These are phyloP conservation scores for Corinectria fuckeliana DNA, from an alignment of 2,329 filamentous ascomycete genomes.

Conservation along the genomic window DNA sequence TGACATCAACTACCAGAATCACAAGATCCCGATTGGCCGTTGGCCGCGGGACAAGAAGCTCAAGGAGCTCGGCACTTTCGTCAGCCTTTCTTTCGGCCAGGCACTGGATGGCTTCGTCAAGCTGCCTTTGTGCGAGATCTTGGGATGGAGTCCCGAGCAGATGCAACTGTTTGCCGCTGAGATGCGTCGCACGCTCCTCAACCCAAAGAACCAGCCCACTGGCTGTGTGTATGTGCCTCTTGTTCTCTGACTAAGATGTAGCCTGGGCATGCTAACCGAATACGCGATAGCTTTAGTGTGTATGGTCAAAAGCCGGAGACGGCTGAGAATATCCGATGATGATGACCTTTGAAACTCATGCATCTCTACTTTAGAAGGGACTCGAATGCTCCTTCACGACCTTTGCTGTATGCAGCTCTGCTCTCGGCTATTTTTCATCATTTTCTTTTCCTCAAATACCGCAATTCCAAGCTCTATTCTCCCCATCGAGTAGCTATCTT, in stretches of 20 bases:
- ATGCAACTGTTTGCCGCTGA: slow-evolving; percentile 34
- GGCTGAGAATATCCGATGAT: too few species aligned
- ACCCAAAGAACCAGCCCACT: slow-evolving; percentile 23
- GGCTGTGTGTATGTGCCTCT: slow-evolving; percentile 25
- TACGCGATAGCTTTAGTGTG: not conserved
- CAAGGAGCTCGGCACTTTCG: slow-evolving; percentile 33
- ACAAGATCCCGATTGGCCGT: slow-evolving; percentile 28
- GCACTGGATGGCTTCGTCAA: slow-evolving; percentile 33
- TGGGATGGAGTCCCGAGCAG: slow-evolving; percentile 26
- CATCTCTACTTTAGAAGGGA: too few species aligned
- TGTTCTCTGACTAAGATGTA: not conserved
- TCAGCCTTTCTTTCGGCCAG: slow-evolving; percentile 31
- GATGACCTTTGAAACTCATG: too few species aligned
- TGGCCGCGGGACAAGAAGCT: slow-evolving; percentile 33
- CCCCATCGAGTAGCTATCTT: too few species aligned
- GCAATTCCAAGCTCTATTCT: too few species aligned
- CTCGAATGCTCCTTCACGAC: too few species aligned
- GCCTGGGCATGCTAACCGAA: not conserved
- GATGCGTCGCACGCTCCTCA: slow-evolving; percentile 25
- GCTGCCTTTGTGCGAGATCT: slow-evolving; percentile 30
- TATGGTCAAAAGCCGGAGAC: not conserved
- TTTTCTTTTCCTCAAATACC: too few species aligned
- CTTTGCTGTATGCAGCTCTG: too few species aligned
- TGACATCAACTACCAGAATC: slow-evolving; percentile 4
- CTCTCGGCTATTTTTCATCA: too few species aligned